Percentiles rank a stretch among this genome's conserved stretches.
Conservation (phyloP, 2,329 filamentous ascomycete species). For the Phyllosticta citriasiana region DNA sequence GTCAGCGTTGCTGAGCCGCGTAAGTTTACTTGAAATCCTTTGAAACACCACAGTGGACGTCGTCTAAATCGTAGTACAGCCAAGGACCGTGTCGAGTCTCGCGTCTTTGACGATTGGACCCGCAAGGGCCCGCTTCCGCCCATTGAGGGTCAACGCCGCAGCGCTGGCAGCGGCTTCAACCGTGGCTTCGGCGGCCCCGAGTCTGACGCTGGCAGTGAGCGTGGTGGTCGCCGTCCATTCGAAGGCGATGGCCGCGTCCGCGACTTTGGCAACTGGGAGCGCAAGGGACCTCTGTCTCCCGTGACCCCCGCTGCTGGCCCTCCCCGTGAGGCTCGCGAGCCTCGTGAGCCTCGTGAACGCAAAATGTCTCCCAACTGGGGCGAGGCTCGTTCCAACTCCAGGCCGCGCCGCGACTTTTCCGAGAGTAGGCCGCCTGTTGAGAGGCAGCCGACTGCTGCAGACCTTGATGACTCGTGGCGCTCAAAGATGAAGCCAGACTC, state of each 20-base stretch:
- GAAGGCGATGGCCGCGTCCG: slow-evolving; percentile 65
- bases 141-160: slow-evolving; percentile 49
- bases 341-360: slow-evolving; percentile 34
- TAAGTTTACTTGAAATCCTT: slow-evolving; percentile 46
- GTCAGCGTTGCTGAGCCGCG: slow-evolving; percentile 96
- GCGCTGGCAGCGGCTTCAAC: slow-evolving; percentile 30
- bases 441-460: slow-evolving; percentile 73
- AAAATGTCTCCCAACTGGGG: slow-evolving; percentile 62
- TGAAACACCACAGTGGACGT: background rate
- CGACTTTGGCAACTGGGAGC: slow-evolving; percentile 87
- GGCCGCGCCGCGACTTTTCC: slow-evolving; percentile 55
- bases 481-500: slow-evolving; percentile 80
- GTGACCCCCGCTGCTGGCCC: slow-evolving; percentile 31
- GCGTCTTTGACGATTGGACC: slow-evolving; percentile 83
- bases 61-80: slow-evolving; percentile 47
- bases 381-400: slow-evolving; percentile 59
- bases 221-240: slow-evolving; percentile 51
- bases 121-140: slow-evolving; percentile 83
- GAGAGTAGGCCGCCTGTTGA: slow-evolving; percentile 56
- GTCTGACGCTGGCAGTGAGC: slow-evolving; percentile 49
- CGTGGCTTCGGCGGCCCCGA: slow-evolving; percentile 43
- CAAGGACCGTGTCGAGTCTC: slow-evolving; percentile 72
- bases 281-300: slow-evolving; percentile 82
- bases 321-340: slow-evolving; percentile 48
- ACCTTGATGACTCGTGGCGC: slow-evolving; percentile 90